These are phyloP conservation scores for Aspergillus wentii DNA, from an alignment of 495 filamentous ascomycete species.

Conservation along the genomic window DNA sequence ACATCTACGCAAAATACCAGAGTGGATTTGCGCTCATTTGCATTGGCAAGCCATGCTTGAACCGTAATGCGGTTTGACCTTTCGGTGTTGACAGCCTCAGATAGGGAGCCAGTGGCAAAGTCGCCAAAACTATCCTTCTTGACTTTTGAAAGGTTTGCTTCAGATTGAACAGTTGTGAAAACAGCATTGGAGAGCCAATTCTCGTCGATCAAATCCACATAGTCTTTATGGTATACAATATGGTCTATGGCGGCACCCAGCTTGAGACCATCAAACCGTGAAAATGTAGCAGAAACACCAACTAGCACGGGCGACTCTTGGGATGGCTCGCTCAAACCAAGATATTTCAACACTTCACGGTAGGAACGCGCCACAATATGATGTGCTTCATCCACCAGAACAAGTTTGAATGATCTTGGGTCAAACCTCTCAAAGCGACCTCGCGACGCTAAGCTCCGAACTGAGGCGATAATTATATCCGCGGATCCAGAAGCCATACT, in stretches of 20 bases:
- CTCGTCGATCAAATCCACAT: conserved; percentile 92
- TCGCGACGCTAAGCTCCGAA: conserved; percentile 70
- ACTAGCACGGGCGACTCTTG: conserved; percentile 65
- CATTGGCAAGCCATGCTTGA: conserved; percentile 76
- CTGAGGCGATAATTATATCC: conserved; percentile 92
- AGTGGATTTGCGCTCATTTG: conserved; percentile 70
- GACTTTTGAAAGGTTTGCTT: conserved; percentile 69
- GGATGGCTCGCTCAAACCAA: conserved; percentile 56
- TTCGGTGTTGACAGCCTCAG: conserved; percentile 71
- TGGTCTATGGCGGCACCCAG: conserved; percentile 88
- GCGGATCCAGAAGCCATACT: conserved; percentile 67
- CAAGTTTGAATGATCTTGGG: conserved; percentile 73
- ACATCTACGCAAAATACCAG: conserved; percentile 92
- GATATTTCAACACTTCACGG: conserved; percentile 64
- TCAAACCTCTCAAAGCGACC: conserved; percentile 79
- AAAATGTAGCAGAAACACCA: conserved; percentile 91
- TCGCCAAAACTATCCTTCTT: conserved; percentile 64
- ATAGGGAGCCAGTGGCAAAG: conserved; percentile 69
- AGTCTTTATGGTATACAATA: conserved; percentile 96
- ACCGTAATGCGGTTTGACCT: conserved; percentile 77
- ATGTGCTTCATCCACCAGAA: conserved; percentile 97
- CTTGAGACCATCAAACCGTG: conserved; percentile 80
- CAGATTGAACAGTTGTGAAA: conserved; percentile 87
- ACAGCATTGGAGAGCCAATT: conserved; percentile 79
- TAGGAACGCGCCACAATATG: conserved; percentile 88